Evolutionary conservation across 2,329 filamentous ascomycete genomes (phyloP).

Genomic region (Trichoderma polysporum): DNA sequence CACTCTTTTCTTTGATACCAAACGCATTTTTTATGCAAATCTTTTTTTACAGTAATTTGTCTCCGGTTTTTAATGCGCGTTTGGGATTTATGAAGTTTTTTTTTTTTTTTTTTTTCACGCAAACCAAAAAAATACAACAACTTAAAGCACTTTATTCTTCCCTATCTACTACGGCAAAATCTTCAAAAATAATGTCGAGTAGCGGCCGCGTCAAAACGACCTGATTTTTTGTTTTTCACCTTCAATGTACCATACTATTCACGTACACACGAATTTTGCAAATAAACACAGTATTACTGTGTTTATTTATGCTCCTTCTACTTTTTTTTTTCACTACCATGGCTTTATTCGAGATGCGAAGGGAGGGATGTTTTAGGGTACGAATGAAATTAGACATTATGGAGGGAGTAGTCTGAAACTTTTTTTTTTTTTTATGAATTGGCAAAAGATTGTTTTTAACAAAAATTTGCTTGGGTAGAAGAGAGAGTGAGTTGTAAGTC

Average conservation of each 20-base stretch:
- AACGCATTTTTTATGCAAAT: background rate
- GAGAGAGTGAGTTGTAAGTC: background rate
- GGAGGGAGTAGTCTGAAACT: too few species aligned
- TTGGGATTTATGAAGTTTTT: background rate
- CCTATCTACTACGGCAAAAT: background rate
- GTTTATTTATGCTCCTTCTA: background rate
- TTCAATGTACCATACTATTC: background rate
- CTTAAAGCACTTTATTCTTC: background rate
- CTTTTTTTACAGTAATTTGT: background rate
- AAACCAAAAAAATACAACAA: background rate
- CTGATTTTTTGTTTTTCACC: background rate
- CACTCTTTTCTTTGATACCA: slow-evolving; percentile 17
- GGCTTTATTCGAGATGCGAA: background rate
- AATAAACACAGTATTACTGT: background rate
- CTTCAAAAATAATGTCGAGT: background rate
- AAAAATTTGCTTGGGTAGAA: background rate
- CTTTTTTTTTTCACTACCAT: background rate
- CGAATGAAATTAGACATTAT: too few species aligned
- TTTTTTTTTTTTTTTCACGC: background rate
- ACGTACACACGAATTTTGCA: background rate
- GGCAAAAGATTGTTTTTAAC: background rate
- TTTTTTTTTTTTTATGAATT: background rate
- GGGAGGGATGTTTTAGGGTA: too few species aligned
- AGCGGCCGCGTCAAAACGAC: background rate
- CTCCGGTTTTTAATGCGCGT: slow-evolving; percentile 10